These are phyloP conservation scores for Macadamia integrifolia DNA, from an alignment of 164 flowering plant species.

Conservation along the genomic window DNA sequence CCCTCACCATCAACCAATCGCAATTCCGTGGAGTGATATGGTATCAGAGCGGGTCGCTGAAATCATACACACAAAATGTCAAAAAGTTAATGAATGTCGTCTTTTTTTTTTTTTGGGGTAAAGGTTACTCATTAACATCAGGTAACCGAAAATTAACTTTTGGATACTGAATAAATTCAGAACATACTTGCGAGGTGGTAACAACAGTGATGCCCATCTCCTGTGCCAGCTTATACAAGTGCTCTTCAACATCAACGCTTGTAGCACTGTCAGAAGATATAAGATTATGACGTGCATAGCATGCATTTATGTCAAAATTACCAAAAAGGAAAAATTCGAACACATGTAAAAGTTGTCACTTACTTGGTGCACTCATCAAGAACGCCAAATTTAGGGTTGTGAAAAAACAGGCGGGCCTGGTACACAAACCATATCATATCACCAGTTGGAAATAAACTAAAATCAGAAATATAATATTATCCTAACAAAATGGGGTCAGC, in stretches of 20 bases:
- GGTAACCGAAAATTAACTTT: background rate
- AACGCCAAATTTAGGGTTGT: conserved; percentile 85
- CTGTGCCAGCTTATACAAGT: conserved; percentile 74
- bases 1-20: conserved; percentile 96
- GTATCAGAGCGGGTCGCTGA: conserved; percentile 97
- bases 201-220: conserved; percentile 82
- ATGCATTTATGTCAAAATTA: background rate
- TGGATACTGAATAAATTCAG: background rate
- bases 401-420: conserved; percentile 96
- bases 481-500: too few species aligned
- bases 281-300: background rate
- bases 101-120: too few species aligned
- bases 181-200: conserved; percentile 90
- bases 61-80: conserved; percentile 1
- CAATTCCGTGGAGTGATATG: conserved; percentile 78
- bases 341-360: conserved; percentile 8
- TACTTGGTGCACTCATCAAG: conserved; percentile 99
- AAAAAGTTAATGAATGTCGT: background rate
- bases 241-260: conserved; percentile 98
- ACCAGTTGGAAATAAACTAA: background rate
- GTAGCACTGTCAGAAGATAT: conserved; percentile 62
- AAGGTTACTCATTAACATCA: background rate
- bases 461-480: background rate
- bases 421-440: background rate
- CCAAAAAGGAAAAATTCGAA: background rate